These are phyloP conservation scores for Podospora pseudopauciseta DNA, from an alignment of 495 filamentous ascomycete genomes.

Conservation along the genomic window DNA sequence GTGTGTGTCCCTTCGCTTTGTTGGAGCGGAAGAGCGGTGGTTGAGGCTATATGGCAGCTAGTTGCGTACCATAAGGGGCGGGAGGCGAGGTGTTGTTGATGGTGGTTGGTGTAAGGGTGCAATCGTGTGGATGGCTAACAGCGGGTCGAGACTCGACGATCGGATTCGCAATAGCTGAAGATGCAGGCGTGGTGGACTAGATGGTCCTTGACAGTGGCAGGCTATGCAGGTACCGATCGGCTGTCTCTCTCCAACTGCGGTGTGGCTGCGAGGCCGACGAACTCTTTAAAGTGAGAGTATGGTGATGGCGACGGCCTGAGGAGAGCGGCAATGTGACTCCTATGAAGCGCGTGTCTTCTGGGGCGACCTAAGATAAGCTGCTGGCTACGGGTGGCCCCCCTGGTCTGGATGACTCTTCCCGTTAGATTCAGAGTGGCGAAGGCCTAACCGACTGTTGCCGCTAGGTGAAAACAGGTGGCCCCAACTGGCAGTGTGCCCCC, in stretches of 20 bases:
- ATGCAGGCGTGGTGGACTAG: constrained; percentile 3
- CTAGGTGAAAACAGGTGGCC: constrained; percentile 42
- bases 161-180: constrained; percentile 8
- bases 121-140: background rate
- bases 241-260: constrained; percentile 6
- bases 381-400: constrained; percentile 34
- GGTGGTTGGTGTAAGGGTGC: background rate
- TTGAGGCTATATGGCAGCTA: constrained; percentile 38
- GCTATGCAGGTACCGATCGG: constrained; percentile 17
- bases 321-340: constrained; percentile 36
- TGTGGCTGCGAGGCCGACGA: constrained; percentile 16
- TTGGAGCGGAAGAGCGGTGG: constrained; percentile 23
- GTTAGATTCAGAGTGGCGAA: constrained; percentile 35
- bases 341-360: constrained; percentile 35
- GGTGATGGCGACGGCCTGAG: constrained; percentile 17
- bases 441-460: constrained; percentile 40
- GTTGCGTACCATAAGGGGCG: constrained; percentile 33
- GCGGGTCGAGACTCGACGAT: constrained; percentile 12
- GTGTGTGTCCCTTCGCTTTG: constrained; percentile 39
- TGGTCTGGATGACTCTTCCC: constrained; percentile 47
- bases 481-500: constrained; percentile 37
- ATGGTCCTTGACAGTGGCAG: constrained; percentile 1
- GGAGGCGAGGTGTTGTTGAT: constrained; percentile 7
- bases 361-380: constrained; percentile 33
- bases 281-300: constrained; percentile 19